These are phyloP conservation scores for Akanthomyces uredinophilus DNA, from an alignment of 2,329 filamentous ascomycete genomes.

Conservation along the genomic window DNA sequence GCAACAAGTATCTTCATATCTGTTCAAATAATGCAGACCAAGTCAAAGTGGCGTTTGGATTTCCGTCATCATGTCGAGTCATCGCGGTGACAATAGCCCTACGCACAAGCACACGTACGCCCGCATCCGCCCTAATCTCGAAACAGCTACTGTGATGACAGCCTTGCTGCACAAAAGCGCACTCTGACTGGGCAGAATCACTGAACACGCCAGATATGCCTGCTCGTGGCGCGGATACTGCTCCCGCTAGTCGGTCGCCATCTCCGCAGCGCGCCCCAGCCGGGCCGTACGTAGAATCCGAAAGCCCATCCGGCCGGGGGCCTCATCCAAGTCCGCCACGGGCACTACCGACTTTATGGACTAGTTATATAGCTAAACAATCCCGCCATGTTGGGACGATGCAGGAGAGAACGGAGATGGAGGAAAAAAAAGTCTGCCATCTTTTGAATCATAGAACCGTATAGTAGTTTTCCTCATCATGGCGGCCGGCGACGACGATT, in stretches of 20 bases:
- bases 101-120: background rate
- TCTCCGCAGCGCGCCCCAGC: background rate
- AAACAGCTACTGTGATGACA: background rate
- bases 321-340: no score
- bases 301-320: background rate
- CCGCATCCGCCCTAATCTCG: background rate
- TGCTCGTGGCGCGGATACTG: background rate
- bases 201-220: background rate
- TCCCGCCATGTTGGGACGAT: no score
- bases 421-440: no score
- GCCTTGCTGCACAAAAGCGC: background rate
- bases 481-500: slow-evolving; percentile 16
- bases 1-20: no score
- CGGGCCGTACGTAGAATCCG: background rate
- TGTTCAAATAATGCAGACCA: no score
- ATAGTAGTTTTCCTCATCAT: slow-evolving; percentile 9
- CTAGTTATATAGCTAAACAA: no score
- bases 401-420: no score
- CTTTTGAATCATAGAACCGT: no score
- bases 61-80: background rate
- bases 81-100: background rate
- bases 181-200: background rate
- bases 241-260: background rate
- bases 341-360: no score
- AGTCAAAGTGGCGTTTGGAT: no score